Evolutionary conservation across 352 stramenopile genomes (phyloP).

Genomic region (Phytopythium sindhum): DNA sequence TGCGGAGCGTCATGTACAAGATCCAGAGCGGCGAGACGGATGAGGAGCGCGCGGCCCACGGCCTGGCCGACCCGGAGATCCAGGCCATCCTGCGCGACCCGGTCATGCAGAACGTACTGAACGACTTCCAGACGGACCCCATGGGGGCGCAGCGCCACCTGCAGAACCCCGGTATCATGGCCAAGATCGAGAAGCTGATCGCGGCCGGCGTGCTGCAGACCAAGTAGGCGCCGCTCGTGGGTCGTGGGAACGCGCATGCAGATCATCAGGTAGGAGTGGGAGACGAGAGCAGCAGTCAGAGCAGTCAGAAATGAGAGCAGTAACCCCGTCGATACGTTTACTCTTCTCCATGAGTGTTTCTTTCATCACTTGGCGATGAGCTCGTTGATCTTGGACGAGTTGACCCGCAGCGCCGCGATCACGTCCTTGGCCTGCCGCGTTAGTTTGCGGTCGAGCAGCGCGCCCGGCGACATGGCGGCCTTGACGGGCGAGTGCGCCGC

Average conservation of each 20-base stretch:
- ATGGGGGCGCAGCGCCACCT: constrained; percentile 90
- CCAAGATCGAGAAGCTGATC: constrained; percentile 99
- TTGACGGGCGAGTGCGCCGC: constrained; percentile 20
- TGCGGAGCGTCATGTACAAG: constrained; percentile 92
- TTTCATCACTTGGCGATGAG: constrained; percentile 40
- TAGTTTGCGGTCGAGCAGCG: constrained; percentile 51
- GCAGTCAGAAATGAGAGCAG: neutral
- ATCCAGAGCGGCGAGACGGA: constrained; percentile 96
- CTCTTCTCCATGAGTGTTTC: neutral
- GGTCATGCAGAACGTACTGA: constrained; percentile 97
- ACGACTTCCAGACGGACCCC: constrained; percentile 97
- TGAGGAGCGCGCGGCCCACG: constrained; percentile 95
- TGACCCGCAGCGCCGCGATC: constrained; percentile 51
- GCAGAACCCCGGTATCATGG: constrained; percentile 91
- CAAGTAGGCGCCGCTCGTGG: constrained; percentile 42
- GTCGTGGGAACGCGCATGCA: neutral
- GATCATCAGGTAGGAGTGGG: constrained; percentile 6
- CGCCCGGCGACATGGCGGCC: constrained; percentile 11
- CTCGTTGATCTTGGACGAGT: constrained; percentile 75
- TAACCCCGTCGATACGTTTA: neutral
- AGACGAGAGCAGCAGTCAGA: neutral
- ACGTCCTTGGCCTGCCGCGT: constrained; percentile 54
- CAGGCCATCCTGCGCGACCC: constrained; percentile 97
- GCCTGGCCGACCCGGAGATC: constrained; percentile 99
- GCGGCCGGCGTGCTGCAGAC: constrained; percentile 96